phyloP scores from a whole-genome alignment of 2,329 filamentous ascomycete species.

The Fusarium staphyleae region DNA sequence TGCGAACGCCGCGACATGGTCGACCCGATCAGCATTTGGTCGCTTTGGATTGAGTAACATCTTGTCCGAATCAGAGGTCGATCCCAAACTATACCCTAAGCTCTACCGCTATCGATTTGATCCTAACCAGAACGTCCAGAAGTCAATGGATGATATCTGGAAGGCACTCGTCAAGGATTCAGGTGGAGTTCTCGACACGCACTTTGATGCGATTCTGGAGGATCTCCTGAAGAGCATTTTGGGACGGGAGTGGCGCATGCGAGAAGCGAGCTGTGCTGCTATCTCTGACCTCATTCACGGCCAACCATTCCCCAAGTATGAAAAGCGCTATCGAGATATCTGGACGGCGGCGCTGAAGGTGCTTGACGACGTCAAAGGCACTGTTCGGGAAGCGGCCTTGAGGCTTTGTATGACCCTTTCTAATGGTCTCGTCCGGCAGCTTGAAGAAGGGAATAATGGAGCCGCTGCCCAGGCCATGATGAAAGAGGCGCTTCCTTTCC shows the following conservation, averaged over 20 bases:
- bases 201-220: conserved; percentile 89
- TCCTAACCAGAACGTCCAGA: conserved; percentile 89
- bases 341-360: conserved; percentile 90
- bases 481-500: conserved; percentile 84
- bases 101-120: conserved; percentile 95
- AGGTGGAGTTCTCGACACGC: conserved; percentile 73
- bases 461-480: conserved; percentile 81
- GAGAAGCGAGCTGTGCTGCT: conserved; percentile 90
- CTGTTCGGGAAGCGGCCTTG: conserved; percentile 81
- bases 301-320: conserved; percentile 76
- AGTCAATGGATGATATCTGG: conserved; percentile 98
- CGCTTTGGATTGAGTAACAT: conserved; percentile 92
- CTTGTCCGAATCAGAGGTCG: conserved; percentile 84
- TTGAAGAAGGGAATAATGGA: conserved; percentile 77
- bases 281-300: conserved; percentile 89
- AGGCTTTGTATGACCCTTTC: conserved; percentile 85
- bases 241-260: conserved; percentile 90
- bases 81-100: conserved; percentile 94
- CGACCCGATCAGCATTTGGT: conserved; percentile 94
- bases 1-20: conserved; percentile 96
- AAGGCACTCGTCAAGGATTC: conserved; percentile 92
- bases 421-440: conserved; percentile 81
- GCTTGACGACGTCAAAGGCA: conserved; percentile 93
- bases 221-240: conserved; percentile 87
- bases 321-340: conserved; percentile 82